Conservation (phyloP, 371 early-diverging fungal species). For the Mortierella sp. region DNA sequence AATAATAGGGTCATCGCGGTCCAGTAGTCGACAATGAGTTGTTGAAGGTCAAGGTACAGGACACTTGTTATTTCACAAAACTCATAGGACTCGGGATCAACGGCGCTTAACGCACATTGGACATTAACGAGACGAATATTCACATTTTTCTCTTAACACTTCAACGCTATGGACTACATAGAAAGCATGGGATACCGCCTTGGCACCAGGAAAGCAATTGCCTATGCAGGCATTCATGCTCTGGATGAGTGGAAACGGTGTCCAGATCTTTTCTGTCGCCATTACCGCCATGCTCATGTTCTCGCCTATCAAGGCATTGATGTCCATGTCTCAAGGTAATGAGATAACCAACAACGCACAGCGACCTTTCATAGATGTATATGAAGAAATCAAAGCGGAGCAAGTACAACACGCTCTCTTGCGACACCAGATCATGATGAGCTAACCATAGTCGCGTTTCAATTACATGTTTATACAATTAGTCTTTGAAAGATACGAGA, state of each 20-base stretch:
- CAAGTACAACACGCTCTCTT: not conserved
- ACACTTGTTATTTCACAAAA: not conserved
- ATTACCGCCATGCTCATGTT: constrained; percentile 96
- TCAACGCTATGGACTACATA: constrained; percentile 41
- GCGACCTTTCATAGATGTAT: constrained; percentile 6
- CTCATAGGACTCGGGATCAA: too few relatives aligned
- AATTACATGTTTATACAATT: not conserved
- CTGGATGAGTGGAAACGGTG: constrained; percentile 96
- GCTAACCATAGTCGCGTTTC: not conserved
- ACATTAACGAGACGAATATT: not conserved
- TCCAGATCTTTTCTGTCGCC: constrained; percentile 96
- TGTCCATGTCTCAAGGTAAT: constrained; percentile 78
- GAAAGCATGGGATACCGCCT: constrained; percentile 98
- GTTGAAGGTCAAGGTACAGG: constrained; percentile 57
- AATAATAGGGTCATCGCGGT: constrained; percentile 28
- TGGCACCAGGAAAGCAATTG: constrained; percentile 90
- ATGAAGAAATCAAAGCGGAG: not conserved
- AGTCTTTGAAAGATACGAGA: constrained; percentile 81
- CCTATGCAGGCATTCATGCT: constrained; percentile 99
- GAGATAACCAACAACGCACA: not conserved
- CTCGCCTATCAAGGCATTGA: constrained; percentile 86
- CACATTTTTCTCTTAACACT: not conserved
- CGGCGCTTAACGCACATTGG: not conserved
- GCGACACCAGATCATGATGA: not conserved
- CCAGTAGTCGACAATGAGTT: constrained; percentile 52